Conservation (phyloP, 352 stramenopile species). For the Phytophthora lateralis region DNA sequence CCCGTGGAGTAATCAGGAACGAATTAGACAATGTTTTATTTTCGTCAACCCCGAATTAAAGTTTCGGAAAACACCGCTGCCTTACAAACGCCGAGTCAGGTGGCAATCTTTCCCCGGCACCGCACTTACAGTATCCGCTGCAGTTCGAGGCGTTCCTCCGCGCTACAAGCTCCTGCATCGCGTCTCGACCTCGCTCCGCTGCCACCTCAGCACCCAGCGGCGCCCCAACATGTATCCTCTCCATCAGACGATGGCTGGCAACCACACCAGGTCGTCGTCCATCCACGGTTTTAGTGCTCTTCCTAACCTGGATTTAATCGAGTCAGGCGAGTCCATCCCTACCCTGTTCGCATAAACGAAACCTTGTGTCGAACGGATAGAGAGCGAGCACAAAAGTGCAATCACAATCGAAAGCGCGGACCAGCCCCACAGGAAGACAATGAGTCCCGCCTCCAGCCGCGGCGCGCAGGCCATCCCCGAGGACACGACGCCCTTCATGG, state of each 20-base stretch:
- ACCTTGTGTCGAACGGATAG: constrained; percentile 19
- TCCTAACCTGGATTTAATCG: constrained; percentile 13
- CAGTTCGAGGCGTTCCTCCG: not conserved
- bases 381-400: too few relatives aligned
- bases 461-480: constrained; percentile 23
- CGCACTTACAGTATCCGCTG: constrained; percentile 13
- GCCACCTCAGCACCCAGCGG: not conserved
- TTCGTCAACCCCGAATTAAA: constrained; percentile 4
- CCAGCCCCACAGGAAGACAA: constrained; percentile 1
- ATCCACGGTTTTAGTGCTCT: constrained; percentile 4
- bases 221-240: constrained; percentile 3
- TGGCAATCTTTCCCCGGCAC: constrained; percentile 1
- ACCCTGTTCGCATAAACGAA: constrained; percentile 5
- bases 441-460: constrained; percentile 18
- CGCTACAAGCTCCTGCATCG: not conserved
- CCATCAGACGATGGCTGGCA: not conserved
- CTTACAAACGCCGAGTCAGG: constrained; percentile 17
- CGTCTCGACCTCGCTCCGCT: not conserved
- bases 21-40: not conserved
- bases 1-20: constrained; percentile 11
- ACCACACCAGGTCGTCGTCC: not conserved
- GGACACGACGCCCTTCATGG: constrained; percentile 23
- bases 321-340: constrained; percentile 6
- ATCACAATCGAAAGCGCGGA: constrained; percentile 23
- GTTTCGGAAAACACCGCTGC: not conserved